A percentile compares a stretch with the other conserved stretches of the same genome.
Conservation (phyloP, 2,329 filamentous ascomycete species). For the Penicillium sp. region DNA sequence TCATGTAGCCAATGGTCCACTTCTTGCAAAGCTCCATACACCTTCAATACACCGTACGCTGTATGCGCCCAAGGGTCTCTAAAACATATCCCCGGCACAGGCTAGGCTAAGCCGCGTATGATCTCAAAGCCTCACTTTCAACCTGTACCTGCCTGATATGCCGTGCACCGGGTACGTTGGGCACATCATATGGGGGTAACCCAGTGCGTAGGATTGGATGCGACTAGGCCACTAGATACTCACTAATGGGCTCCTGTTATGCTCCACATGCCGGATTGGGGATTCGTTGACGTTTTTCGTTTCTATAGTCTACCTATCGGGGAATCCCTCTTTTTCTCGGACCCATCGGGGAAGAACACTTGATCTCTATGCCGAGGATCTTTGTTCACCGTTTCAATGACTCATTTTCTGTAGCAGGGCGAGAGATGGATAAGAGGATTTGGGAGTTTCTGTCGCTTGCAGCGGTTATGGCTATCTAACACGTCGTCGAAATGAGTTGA, state of each 20-base stretch:
- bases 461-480: slow-evolving; percentile 4
- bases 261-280: slow-evolving; percentile 5
- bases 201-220: slow-evolving; percentile 4
- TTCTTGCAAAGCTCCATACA: slow-evolving; percentile 2
- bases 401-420: slow-evolving; percentile 3
- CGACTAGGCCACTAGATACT: background rate
- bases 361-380: background rate
- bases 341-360: background rate
- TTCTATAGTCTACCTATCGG: background rate
- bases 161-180: slow-evolving; percentile 9
- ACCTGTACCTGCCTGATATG: slow-evolving; percentile 11
- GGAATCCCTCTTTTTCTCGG: background rate
- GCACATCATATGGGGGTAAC: slow-evolving; percentile 1
- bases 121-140: slow-evolving; percentile 15
- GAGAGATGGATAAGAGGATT: background rate
- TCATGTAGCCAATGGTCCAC: background rate
- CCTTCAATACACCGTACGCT: background rate
- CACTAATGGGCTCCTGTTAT: background rate
- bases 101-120: slow-evolving; percentile 5
- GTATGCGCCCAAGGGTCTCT: slow-evolving; percentile 8
- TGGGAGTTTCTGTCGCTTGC: slow-evolving; percentile 2
- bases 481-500: background rate
- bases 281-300: background rate
- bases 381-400: slow-evolving; percentile 8
- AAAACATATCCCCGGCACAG: background rate